Conservation (phyloP, 495 filamentous ascomycete genomes). For the Tuber melanosporum region DNA sequence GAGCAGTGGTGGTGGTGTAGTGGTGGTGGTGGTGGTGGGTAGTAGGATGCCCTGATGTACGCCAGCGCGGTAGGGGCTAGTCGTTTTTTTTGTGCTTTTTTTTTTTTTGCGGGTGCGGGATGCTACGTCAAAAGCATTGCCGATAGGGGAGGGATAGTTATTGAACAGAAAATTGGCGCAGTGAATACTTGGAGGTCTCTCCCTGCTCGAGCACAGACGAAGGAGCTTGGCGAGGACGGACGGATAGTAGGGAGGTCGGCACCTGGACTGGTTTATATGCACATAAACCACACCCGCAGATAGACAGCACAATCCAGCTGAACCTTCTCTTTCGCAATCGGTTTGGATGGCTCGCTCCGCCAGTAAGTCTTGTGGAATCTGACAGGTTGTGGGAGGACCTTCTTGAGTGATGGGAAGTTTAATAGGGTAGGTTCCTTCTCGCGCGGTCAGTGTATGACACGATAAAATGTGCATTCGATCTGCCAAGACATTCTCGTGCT, state of each 20-base stretch:
- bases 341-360: neutral
- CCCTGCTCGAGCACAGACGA: neutral
- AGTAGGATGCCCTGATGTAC: neutral
- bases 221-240: neutral
- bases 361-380: neutral
- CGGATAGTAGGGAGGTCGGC: neutral
- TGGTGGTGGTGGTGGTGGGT: neutral
- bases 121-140: neutral
- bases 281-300: neutral
- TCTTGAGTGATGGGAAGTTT: neutral
- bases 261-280: neutral
- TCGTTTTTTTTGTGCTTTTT: neutral
- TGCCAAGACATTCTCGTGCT: neutral
- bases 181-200: neutral
- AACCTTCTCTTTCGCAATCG: neutral
- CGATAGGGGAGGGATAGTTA: neutral
- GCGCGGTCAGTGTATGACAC: neutral
- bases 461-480: neutral
- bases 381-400: neutral
- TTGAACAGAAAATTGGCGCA: neutral
- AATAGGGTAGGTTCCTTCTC: neutral
- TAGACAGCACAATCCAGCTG: neutral
- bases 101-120: neutral
- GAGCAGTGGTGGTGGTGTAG: neutral
- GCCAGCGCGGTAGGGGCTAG: neutral